These are phyloP conservation scores for Fusarium humuli DNA, from an alignment of 2,329 filamentous ascomycete species.

Conservation along the genomic window DNA sequence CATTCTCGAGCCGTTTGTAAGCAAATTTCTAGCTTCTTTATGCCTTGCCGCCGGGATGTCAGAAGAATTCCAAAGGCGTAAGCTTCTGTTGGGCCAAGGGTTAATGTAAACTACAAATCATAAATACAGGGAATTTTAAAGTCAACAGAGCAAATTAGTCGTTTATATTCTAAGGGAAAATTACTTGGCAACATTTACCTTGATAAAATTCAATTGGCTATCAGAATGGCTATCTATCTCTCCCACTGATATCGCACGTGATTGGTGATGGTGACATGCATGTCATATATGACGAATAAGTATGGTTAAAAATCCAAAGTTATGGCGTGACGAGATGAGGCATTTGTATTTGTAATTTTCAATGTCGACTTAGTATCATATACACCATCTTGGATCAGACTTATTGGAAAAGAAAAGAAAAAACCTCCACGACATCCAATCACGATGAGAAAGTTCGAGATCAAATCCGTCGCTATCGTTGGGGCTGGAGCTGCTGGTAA, in stretches of 20 bases:
- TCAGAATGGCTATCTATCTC: background rate
- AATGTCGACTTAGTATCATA: rapidly evolving
- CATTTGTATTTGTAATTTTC: background rate
- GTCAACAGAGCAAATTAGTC: too few species aligned
- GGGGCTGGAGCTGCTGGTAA: constrained; percentile 42
- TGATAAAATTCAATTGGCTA: background rate
- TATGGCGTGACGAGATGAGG: background rate
- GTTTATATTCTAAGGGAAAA: too few species aligned
- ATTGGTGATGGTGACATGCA: constrained; percentile 25
- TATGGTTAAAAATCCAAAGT: background rate
- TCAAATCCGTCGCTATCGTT: constrained; percentile 40
- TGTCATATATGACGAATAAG: constrained; percentile 27
- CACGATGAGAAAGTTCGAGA: constrained; percentile 4
- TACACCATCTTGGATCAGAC: rapidly evolving
- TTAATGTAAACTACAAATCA: too few species aligned
- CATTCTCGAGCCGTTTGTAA: background rate
- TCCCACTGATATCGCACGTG: background rate
- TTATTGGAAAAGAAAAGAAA: rapidly evolving
- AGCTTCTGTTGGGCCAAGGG: too few species aligned
- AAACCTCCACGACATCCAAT: background rate
- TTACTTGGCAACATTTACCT: too few species aligned
- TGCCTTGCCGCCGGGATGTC: too few species aligned
- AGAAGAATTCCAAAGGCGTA: too few species aligned
- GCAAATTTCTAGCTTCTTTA: too few species aligned
- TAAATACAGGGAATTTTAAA: too few species aligned